Conservation (phyloP, 331 rosid species). For the Acacia pycnantha region DNA sequence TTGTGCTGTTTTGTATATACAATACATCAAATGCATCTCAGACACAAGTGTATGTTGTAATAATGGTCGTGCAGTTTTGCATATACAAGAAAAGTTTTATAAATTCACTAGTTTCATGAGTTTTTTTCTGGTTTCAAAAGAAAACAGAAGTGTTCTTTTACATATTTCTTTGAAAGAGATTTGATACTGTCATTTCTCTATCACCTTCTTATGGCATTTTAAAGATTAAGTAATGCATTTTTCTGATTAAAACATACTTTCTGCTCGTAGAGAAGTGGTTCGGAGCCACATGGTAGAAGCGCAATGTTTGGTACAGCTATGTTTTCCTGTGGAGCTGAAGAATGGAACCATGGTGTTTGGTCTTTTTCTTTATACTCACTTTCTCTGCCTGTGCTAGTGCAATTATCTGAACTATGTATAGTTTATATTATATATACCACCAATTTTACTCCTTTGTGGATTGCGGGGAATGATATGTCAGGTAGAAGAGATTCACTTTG, state of each 20-base stretch:
- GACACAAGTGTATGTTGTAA: conserved; percentile 7
- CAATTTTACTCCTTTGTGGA: conserved; percentile 22
- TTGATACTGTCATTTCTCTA: conserved; percentile 15
- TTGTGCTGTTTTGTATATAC: conserved; percentile 2
- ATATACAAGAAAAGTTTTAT: background rate
- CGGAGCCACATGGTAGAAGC: conserved; percentile 98
- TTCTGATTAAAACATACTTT: conserved; percentile 35
- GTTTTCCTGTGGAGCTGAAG: conserved; percentile 88
- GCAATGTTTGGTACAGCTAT: conserved; percentile 90
- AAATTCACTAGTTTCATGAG: conserved; percentile 12
- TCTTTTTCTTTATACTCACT: conserved; percentile 10
- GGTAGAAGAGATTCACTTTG: conserved; percentile 93
- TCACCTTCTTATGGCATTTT: conserved; percentile 26
- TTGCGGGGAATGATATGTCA: conserved; percentile 41
- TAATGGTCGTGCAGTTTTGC: conserved; percentile 16
- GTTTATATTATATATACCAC: conserved; percentile 20
- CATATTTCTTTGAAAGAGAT: conserved; percentile 20
- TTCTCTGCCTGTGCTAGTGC: conserved; percentile 13
- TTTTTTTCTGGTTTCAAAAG: background rate
- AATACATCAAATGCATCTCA: conserved; percentile 31
- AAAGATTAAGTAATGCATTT: conserved; percentile 27
- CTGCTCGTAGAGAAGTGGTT: conserved; percentile 78
- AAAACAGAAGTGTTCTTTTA: conserved; percentile 6
- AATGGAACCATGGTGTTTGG: conserved; percentile 79
- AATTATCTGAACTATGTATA: conserved; percentile 19